Percentiles rank a stretch among this genome's conserved stretches.
These are phyloP conservation scores for Eremomyces bilateralis DNA, from an alignment of 495 filamentous ascomycete genomes.

Conservation along the genomic window DNA sequence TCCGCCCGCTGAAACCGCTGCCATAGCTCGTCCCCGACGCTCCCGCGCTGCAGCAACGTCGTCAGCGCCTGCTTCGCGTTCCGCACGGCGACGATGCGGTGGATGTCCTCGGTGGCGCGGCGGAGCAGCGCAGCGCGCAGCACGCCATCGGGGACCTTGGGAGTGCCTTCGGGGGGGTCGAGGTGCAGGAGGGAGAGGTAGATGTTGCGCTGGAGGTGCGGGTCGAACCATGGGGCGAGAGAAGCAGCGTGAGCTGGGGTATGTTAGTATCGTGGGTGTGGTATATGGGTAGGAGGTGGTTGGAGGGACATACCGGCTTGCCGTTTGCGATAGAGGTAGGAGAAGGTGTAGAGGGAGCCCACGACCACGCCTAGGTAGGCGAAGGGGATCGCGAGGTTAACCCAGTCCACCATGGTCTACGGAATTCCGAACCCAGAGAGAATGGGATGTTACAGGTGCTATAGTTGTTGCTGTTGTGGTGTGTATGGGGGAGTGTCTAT, in stretches of 20 bases:
- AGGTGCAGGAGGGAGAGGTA: conserved; percentile 83
- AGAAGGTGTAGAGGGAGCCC: conserved; percentile 79
- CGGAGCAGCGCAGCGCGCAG: conserved; percentile 78
- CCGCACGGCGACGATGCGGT: conserved; percentile 66
- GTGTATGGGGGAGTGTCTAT: too few relatives aligned
- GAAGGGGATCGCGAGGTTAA: conserved; percentile 57
- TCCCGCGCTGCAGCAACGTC: conserved; percentile 64
- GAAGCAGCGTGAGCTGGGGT: conserved; percentile 46
- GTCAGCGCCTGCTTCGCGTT: conserved; percentile 68
- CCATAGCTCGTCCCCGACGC: conserved; percentile 91
- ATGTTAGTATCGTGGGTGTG: too few relatives aligned
- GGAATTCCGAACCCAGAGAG: too few relatives aligned
- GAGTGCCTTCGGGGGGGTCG: conserved; percentile 48
- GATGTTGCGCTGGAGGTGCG: conserved; percentile 77
- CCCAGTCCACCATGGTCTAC: conserved; percentile 49
- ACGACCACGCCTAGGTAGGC: conserved; percentile 72
- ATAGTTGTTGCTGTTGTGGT: too few relatives aligned
- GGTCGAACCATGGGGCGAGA: conserved; percentile 78
- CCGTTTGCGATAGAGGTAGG: conserved; percentile 75
- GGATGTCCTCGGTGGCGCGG: conserved; percentile 77
- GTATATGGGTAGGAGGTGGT: too few relatives aligned
- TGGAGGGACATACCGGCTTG: conserved; percentile 31
- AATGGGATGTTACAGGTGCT: too few relatives aligned
- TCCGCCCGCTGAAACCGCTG: conserved; percentile 78
- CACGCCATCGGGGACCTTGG: conserved; percentile 62